Conservation (phyloP, 192 early-diverging fungal species). For the Entophlyctis helioformis region DNA sequence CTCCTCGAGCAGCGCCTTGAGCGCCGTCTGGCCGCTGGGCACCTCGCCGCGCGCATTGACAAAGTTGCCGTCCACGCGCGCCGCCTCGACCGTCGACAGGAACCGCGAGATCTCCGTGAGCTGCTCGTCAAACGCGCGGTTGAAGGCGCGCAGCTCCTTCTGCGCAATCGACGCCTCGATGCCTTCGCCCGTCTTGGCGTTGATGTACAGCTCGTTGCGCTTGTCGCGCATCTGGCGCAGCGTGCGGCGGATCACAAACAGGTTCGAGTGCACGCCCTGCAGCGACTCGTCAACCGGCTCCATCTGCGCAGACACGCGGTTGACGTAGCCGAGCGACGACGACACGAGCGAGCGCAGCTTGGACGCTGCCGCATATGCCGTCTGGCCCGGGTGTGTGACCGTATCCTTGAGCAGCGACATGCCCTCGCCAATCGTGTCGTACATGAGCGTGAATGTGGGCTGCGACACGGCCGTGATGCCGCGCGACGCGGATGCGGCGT, state of each 20-base stretch:
- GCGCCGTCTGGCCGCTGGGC: constrained; percentile 4
- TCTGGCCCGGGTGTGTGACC: too few species aligned
- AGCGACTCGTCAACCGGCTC: too few species aligned
- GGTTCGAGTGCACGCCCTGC: constrained; percentile 1
- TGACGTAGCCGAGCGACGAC: too few species aligned
- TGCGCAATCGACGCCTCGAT: not conserved
- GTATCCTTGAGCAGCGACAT: constrained; percentile 3
- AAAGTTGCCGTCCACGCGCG: constrained; percentile 14
- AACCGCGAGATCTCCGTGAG: constrained; percentile 3
- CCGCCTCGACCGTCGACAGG: constrained; percentile 10
- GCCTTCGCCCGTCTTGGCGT: constrained; percentile 1
- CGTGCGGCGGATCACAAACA: not conserved
- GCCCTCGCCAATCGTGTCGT: constrained; percentile 3
- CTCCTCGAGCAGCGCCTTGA: constrained; percentile 12
- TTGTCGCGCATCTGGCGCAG: constrained; percentile 4
- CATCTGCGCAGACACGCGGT: too few species aligned
- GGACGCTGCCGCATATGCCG: too few species aligned
- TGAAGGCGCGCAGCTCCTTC: not conserved
- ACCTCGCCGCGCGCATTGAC: constrained; percentile 11
- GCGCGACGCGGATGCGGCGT: not conserved
- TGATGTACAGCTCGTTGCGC: not conserved
- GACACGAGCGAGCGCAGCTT: too few species aligned
- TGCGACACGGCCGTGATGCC: too few species aligned
- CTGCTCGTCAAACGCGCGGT: constrained; percentile 2
- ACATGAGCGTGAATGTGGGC: too few species aligned